Evolutionary conservation across 2,329 filamentous ascomycete species (phyloP), one percentile per base, ranked within the genome.

Genomic region (Colletotrichum horii): DNA sequence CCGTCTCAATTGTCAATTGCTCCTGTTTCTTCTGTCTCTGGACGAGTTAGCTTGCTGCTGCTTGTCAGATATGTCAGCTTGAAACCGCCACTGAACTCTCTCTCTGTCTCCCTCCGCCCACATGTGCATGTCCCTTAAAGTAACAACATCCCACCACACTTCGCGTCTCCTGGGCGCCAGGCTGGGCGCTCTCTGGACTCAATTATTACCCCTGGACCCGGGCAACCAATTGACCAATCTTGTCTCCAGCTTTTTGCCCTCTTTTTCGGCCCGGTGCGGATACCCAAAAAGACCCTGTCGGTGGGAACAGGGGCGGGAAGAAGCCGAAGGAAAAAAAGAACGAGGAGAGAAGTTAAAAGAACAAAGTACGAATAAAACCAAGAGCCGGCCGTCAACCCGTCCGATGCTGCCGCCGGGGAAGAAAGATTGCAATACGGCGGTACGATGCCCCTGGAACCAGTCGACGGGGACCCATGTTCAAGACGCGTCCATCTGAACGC

Each of bases 261-360:
- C 26, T 73, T 60, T 56, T 62, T 55, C 70, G 73, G 73, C 62
- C 70, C 70, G 64, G 62, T 73, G 70, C 48, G 73, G 73, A 73
- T 73, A 52, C 70, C 32, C 30, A 34, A 26, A 73, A 68, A 48
- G 26, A 36, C 70, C 70, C 73, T 75, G 61, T 28, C 34, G 28
- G 55, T 30, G 43, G 64, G n/a, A 58, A 73, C 70, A 64, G 48
- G 64, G 62, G 66, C 70, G 68, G 72, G 68, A 73, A 60, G 24
- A 38, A 71, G 55, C 69, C 36, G 55, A 38, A 24, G 64, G 52
- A 16, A 32, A 68, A 34, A 28, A 34, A 55, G 30, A 58, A 65
- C 58, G 28, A 30, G 30, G 28, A 56, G 24, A 52, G 68, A 70
- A 69, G 28, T n/a, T 24, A 16, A 48, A 48, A 67, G 28, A 67